phyloP scores from a whole-genome alignment of 2,329 filamentous ascomycete species.

The Claviceps sp. region DNA sequence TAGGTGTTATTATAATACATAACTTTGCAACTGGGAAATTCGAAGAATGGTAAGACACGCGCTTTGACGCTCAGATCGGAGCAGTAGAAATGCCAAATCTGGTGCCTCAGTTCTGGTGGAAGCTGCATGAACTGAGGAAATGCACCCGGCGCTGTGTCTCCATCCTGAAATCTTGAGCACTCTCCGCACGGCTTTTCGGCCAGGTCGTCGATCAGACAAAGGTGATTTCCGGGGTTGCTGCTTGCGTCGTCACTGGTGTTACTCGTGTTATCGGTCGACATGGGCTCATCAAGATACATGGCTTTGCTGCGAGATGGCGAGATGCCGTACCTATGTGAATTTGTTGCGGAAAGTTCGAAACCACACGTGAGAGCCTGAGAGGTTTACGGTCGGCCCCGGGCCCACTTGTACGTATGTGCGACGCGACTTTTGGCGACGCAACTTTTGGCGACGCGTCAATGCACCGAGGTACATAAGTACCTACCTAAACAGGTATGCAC shows the following conservation, averaged over 20 bases:
- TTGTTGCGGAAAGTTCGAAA: no score
- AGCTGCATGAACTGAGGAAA: slow-evolving; percentile 16
- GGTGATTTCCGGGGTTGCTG: neutral
- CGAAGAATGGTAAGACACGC: slow-evolving; percentile 8
- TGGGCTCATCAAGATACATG: neutral
- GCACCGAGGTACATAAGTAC: no score
- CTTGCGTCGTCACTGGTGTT: slow-evolving; percentile 3
- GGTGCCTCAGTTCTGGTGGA: slow-evolving; percentile 21
- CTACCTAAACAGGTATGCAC: no score
- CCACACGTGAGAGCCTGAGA: no score
- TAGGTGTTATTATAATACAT: slow-evolving; percentile 4
- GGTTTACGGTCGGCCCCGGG: no score
- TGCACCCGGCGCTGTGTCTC: neutral
- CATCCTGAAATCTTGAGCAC: neutral
- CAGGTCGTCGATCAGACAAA: slow-evolving; percentile 6
- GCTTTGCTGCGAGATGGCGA: no score
- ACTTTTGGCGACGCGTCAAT: no score
- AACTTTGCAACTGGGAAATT: neutral
- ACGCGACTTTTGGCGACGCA: no score
- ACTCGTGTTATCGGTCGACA: neutral
- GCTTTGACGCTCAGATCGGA: slow-evolving; percentile 16
- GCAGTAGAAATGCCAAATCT: slow-evolving; percentile 21
- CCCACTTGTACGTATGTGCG: no score
- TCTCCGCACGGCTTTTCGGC: slow-evolving; percentile 4
- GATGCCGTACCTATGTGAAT: neutral